phyloP scores from a whole-genome alignment of 1,139 yeast genomes.

The Geotrichum aggregatum region DNA sequence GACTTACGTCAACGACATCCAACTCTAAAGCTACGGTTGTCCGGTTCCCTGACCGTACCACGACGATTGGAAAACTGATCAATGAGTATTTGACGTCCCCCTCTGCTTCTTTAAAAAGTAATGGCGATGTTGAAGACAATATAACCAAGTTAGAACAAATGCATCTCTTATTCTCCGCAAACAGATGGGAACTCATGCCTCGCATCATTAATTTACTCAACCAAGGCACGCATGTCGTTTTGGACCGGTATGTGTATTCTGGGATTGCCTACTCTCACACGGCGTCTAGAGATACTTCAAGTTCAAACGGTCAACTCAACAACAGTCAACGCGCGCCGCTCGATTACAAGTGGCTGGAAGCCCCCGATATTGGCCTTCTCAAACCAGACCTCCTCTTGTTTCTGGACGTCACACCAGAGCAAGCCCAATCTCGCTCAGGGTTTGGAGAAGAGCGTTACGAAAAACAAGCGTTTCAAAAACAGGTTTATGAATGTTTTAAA shows the following conservation, averaged over 20 bases:
- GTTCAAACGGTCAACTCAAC: conserved; percentile 47
- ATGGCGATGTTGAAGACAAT: too few relatives aligned
- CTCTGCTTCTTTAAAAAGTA: too few relatives aligned
- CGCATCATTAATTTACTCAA: conserved; percentile 47
- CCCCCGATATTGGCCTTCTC: conserved; percentile 81
- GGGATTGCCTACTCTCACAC: conserved; percentile 77
- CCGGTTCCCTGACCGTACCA: conserved; percentile 84
- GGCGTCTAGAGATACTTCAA: conserved; percentile 23
- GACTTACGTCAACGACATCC: conserved; percentile 34
- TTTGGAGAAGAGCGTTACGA: conserved; percentile 95
- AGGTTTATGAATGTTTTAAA: conserved; percentile 60
- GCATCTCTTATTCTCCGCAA: conserved; percentile 86
- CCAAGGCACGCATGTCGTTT: conserved; percentile 56
- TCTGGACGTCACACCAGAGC: conserved; percentile 53
- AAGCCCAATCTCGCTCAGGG: conserved; percentile 60
- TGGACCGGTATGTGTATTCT: conserved; percentile 87
- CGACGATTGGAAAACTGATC: conserved; percentile 74
- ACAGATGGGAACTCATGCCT: conserved; percentile 78
- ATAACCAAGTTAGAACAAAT: conserved; percentile 61
- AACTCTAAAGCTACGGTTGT: conserved; percentile 44
- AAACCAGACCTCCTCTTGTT: conserved; percentile 82
- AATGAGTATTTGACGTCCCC: conserved; percentile 56
- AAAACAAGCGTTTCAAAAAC: conserved; percentile 60
- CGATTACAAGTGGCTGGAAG: conserved; percentile 62
- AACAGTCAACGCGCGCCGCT: too few relatives aligned